Base-by-base conservation (phyloP, 768 basidiomycete genomes). In the Serendipita vermifera region DNA sequence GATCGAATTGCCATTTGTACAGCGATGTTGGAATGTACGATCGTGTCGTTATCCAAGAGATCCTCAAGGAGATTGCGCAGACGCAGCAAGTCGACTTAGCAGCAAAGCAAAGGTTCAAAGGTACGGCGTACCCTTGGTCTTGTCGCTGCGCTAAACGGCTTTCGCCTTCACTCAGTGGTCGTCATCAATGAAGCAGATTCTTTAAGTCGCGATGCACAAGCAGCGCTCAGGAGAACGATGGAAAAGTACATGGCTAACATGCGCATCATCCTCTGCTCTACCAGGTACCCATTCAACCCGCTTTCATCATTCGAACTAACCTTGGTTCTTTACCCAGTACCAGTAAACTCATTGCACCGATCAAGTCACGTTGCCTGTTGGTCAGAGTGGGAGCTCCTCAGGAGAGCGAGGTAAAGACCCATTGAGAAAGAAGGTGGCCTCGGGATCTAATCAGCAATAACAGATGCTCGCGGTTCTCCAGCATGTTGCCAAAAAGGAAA, bases 221-320 rank as follows among this genome's bases (percentile, higher is more conserved):
- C 94, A 0, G 94, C 94, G 5, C 77, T 99, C 32, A 83, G 94
- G 64, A 77, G 94, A 57, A 99, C 94, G 7, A 99, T 98, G 94
- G 94, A 99, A 67, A 98, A 97, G 70, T 98, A 94, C 73, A 97
- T 96, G 87, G 82, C 84, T 38, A 99, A 97, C 67, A 79, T 99
- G 80, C 82, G 94, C 27, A 84, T 99, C 64, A 94, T 99, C 62
- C 76, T 99, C 0, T 97, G 93, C 66, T 92, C 93, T 20, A 51
- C 46, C 20, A 51, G 46, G 46, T 51, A 22, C 15, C 6, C 26
- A 5, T n/a, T 51, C 22, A 15, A 5, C 46, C n/a, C 15, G 32
- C 31, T 20, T 22, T 29, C 15, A 7, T 26, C 4, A 3, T 22
- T 20, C n/a, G 22, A 11, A 31, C 20, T 51, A 29, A n/a, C n/a